Base-by-base conservation (phyloP, 352 stramenopile genomes). In the Elongisporangium prolatum region DNA sequence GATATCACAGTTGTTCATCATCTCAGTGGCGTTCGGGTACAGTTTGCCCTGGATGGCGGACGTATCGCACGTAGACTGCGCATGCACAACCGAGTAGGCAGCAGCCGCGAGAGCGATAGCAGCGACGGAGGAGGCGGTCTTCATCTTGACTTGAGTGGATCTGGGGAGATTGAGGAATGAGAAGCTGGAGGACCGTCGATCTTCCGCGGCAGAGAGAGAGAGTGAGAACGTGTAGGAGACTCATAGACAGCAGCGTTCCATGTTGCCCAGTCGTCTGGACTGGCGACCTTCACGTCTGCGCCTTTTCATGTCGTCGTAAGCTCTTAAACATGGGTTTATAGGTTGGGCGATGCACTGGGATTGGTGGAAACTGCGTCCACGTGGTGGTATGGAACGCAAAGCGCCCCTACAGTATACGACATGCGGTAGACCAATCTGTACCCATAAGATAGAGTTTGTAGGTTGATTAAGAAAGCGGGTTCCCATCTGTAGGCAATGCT, bases 1-100 rank as follows among this genome's bases (percentile, higher is more conserved):
- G n/a, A 77, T 59, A 47, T 75, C 24, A 44, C 71, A 80, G 28
- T 53, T 74, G 6, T 66, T 63, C 44, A 71, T 71, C 55, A 71
- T 74, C 37, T 59, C 54, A 4, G 80, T 89, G 28, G 65, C 75
- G 59, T 89, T 89, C 20, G 68, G 7, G 21, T 75, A 71, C 21
- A 89, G 60, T 24, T 61, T 80, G 59, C 61, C 55, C 50, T 88
- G 37, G 50, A 90, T 88, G 25, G 59, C 63, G 14, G 57, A 56
- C 59, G 86, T 64, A 59, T 90, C 61, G 62, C 80, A 90, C 24
- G 67, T 49, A 2, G 63, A 50, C 2, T 54, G 54, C 24, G 62
- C 62, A 38, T 69, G 65, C 21, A 69, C 65, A 17, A 63, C 54
- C 13, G 56, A 57, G 17, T 56, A 55, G 20, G 69, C 51, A 3